Base-by-base conservation (phyloP, 2,329 filamentous ascomycete species). In the Penicillium griseofulvum region DNA sequence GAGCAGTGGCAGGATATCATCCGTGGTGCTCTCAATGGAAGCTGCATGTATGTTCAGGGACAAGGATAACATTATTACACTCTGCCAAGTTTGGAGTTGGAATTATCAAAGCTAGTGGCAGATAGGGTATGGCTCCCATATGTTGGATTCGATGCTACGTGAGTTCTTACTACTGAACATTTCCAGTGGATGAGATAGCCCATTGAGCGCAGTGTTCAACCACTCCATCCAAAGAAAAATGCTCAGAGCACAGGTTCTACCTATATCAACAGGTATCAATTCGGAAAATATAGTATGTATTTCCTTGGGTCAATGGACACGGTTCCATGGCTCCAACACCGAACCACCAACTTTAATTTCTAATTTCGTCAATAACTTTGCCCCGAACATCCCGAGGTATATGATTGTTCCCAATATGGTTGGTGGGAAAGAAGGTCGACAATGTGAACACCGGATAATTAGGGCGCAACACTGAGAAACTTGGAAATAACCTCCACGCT, bases 1-100 rank as follows among this genome's bases (percentile, higher is more conserved):
- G 81, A 84, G 58, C 67, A 78, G 52, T 82, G 82, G 64, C 49
- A 52, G 3, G 81, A 84, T 56, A 64, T 72, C 1, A 68, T 69
- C 6, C 76, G 81, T 22, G 81, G 81, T 0, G 81, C 81, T 1
- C 66, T 82, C 6, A 84, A 83, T 58, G 81, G 83, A 69, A 81
- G 80, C 31, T 79, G 76, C 0, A 63, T 83, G 28, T 83, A 68
- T 58, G 78, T 76, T 5, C 81, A 84, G 57, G 72, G 81, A 5
- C 73, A 81, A 45, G 81, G 81, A 11, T 81, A 74, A 48, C 80
- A 83, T 62, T 76, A 82, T 24, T 80, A 81, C 0, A 61, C 55
- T 5, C 68, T 74, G 1, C 76, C 76, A 1, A 62, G 37, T 26
- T 45, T 60, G 1, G 9, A 55, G n/a, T 73, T 70, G 71, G 26